phyloP scores from a whole-genome alignment of 768 basidiomycete species.

The Tulasnella sp. region DNA sequence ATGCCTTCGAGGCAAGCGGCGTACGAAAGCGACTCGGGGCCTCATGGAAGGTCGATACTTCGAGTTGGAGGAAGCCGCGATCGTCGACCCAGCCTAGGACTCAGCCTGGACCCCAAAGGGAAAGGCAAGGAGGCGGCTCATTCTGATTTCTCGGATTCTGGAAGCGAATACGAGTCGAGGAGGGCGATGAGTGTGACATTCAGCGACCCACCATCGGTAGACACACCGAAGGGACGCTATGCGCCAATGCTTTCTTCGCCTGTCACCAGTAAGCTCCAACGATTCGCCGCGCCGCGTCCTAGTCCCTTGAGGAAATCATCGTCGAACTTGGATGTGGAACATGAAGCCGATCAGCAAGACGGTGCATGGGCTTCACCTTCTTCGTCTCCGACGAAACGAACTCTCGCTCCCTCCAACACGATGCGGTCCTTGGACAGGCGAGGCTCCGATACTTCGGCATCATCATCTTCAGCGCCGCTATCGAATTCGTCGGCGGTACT shows the following conservation, averaged over 20 bases:
- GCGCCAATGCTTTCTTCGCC: not conserved
- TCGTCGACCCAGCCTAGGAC: not conserved
- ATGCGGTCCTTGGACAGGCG: not conserved
- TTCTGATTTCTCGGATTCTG: not conserved
- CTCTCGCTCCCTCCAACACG: not conserved
- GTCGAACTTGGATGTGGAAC: not conserved
- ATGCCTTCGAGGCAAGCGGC: not conserved
- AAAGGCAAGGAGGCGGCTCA: conserved; percentile 1
- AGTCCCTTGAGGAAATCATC: not conserved
- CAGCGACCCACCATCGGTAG: not conserved
- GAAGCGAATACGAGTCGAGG: not conserved
- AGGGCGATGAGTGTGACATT: conserved; percentile 7
- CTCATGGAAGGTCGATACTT: not conserved
- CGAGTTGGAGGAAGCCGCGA: not conserved
- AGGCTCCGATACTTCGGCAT: not conserved
- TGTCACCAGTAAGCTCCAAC: not conserved
- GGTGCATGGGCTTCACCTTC: not conserved
- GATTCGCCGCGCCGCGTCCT: not conserved
- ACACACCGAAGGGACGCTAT: not conserved
- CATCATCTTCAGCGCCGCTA: not conserved
- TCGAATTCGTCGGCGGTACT: not conserved
- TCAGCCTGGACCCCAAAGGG: not conserved
- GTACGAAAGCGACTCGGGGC: not conserved
- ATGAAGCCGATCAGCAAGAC: not conserved
- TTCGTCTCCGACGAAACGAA: not conserved